A percentile compares a stretch with the other conserved stretches of the same genome.
Evolutionary conservation across 2,329 filamentous ascomycete species (phyloP).

Genomic region (Beauveria sp.): DNA sequence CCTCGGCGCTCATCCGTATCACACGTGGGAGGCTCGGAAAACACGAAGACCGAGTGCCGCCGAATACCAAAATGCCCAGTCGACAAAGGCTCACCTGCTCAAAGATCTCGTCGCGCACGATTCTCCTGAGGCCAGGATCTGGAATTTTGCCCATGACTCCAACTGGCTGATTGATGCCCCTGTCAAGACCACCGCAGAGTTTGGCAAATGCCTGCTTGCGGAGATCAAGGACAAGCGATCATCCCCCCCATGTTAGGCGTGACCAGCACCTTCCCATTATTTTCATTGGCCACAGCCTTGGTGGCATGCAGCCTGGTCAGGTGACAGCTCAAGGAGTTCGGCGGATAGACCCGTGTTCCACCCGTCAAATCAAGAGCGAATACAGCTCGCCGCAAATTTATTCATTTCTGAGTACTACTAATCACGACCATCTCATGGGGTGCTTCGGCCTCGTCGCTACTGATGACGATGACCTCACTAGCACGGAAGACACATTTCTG

Average conservation of each 20-base stretch:
- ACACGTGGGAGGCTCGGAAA: conserved; percentile 14
- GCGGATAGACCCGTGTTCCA: too few relatives aligned
- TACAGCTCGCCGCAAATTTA: too few relatives aligned
- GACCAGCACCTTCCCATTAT: conserved; percentile 15
- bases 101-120: conserved; percentile 12
- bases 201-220: conserved; percentile 12
- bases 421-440: too few relatives aligned
- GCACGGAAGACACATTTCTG: too few relatives aligned
- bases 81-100: conserved; percentile 12
- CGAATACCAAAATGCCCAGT: not conserved
- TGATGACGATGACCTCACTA: too few relatives aligned
- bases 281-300: conserved; percentile 18
- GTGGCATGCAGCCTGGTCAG: too few relatives aligned
- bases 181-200: conserved; percentile 14
- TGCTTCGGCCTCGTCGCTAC: too few relatives aligned
- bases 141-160: conserved; percentile 16
- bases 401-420: too few relatives aligned
- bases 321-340: too few relatives aligned
- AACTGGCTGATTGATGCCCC: conserved; percentile 17
- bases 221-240: conserved; percentile 3
- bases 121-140: conserved; percentile 16
- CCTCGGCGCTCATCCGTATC: conserved; percentile 14
- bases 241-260: too few relatives aligned
- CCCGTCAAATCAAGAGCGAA: too few relatives aligned
- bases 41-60: not conserved